Conservation (phyloP, 129 eudicot species). For the Artemisia annua region DNA sequence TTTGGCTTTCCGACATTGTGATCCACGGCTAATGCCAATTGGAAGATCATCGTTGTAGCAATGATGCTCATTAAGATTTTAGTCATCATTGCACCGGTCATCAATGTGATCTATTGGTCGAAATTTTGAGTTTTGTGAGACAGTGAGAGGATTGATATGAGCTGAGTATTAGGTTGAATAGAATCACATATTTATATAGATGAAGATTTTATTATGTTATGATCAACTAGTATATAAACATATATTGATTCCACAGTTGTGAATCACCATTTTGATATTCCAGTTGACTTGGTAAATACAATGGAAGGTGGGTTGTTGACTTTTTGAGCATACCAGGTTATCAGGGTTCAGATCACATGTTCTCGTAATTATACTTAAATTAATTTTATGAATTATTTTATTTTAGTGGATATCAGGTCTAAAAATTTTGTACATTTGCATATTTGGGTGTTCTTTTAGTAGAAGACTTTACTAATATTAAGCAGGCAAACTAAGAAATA, state of each 20-base stretch:
- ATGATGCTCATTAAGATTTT: constrained; percentile 32
- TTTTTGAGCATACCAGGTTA: not conserved
- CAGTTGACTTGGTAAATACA: constrained; percentile 15
- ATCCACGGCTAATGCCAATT: constrained; percentile 42
- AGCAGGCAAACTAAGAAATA: too few relatives aligned
- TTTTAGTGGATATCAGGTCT: too few relatives aligned
- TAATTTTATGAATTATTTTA: not conserved
- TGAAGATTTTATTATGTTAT: constrained; percentile 11
- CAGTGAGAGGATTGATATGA: not conserved
- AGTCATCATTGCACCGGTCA: constrained; percentile 27
- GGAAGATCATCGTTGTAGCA: constrained; percentile 44
- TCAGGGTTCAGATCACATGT: not conserved
- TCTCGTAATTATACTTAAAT: not conserved
- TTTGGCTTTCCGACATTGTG: constrained; percentile 51
- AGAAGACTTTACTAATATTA: too few relatives aligned
- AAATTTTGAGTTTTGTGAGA: constrained; percentile 7
- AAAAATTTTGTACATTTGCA: too few relatives aligned
- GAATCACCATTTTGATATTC: not conserved
- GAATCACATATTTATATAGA: constrained; percentile 22
- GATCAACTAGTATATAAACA: constrained; percentile 29
- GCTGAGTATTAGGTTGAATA: not conserved
- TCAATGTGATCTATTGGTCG: constrained; percentile 37
- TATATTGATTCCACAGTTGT: constrained; percentile 28
- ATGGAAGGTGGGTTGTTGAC: constrained; percentile 18
- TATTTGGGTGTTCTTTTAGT: too few relatives aligned